Evolutionary conservation across 1,284 basidiomycete genomes (phyloP).

Genomic region (Leccinum insolens): DNA sequence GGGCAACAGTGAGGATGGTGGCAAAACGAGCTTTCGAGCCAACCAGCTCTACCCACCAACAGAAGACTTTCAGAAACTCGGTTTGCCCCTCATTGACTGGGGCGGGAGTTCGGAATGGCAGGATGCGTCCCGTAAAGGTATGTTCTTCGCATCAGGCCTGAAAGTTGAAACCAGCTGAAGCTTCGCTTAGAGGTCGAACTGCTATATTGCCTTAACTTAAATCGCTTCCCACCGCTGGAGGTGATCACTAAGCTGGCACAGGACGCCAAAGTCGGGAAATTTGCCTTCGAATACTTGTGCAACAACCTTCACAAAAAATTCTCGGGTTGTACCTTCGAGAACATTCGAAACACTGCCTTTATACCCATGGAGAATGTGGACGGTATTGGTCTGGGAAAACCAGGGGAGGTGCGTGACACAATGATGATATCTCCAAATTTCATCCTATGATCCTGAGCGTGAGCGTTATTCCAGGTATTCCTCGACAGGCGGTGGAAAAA

Average conservation of each 20-base stretch:
- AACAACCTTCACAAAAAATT: conserved; percentile 67
- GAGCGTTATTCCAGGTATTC: conserved; percentile 58
- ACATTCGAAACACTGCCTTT: conserved; percentile 64
- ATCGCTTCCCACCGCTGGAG: conserved; percentile 70
- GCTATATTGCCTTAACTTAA: conserved; percentile 76
- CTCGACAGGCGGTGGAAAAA: conserved; percentile 67
- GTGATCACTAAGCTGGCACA: conserved; percentile 54
- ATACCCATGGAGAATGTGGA: too few relatives aligned
- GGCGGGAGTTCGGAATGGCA: conserved; percentile 69
- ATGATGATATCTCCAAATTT: too few relatives aligned
- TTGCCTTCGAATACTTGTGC: conserved; percentile 76
- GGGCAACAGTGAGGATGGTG: not conserved
- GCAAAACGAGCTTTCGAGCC: conserved; percentile 50
- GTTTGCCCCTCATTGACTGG: conserved; percentile 84
- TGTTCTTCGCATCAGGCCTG: not conserved
- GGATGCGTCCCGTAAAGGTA: conserved; percentile 21
- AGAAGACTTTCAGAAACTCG: conserved; percentile 69
- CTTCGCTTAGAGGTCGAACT: conserved; percentile 35
- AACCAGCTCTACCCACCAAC: conserved; percentile 82
- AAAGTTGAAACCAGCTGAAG: not conserved
- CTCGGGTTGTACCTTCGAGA: conserved; percentile 54
- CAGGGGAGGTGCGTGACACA: conserved; percentile 63
- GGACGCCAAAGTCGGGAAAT: conserved; percentile 45
- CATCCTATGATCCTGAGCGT: not conserved
- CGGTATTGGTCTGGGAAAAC: conserved; percentile 54